Percentiles rank a stretch among this genome's conserved stretches.
Conservation (phyloP, 73 alveolate species). For the Paramecium biaurelia region DNA sequence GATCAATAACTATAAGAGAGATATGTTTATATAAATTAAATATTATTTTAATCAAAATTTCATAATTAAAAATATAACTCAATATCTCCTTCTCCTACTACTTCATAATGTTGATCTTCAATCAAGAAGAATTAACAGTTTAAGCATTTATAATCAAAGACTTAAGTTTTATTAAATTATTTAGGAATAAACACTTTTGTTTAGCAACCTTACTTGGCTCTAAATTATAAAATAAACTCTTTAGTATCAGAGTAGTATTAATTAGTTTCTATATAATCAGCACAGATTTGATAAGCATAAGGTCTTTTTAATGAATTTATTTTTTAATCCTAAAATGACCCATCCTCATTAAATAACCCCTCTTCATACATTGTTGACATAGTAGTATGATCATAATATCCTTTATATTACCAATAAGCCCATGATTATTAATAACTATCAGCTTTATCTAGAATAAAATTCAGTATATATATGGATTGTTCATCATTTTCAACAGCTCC, state of each 20-base stretch:
- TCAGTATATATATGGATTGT: slow-evolving; percentile 66
- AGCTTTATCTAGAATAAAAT: slow-evolving; percentile 59
- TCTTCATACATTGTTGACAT: slow-evolving; percentile 69
- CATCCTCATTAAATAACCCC: slow-evolving; percentile 73
- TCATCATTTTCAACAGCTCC: slow-evolving; percentile 76
- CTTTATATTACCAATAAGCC: slow-evolving; percentile 83
- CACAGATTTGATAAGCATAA: slow-evolving; percentile 73
- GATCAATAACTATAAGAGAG: too few species aligned
- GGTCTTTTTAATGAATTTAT: slow-evolving; percentile 71
- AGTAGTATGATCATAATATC: slow-evolving; percentile 78
- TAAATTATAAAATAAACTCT: neutral
- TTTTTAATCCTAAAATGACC: slow-evolving; percentile 66
- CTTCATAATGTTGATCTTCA: neutral
- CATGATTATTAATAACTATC: slow-evolving; percentile 69
- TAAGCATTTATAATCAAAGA: neutral
- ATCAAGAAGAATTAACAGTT: neutral
- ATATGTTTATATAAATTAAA: too few species aligned
- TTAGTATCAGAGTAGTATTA: neutral
- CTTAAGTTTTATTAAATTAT: neutral
- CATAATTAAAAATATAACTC: neutral
- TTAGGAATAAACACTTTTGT: neutral
- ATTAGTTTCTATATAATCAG: slow-evolving; percentile 51
- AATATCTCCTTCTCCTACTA: neutral
- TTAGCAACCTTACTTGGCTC: neutral
- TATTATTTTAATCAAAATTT: too few species aligned